Evolutionary conservation across 345 rosid species (phyloP), one percentile per base, ranked within the genome.

Genomic region (Excoecaria cochinchinensis): DNA sequence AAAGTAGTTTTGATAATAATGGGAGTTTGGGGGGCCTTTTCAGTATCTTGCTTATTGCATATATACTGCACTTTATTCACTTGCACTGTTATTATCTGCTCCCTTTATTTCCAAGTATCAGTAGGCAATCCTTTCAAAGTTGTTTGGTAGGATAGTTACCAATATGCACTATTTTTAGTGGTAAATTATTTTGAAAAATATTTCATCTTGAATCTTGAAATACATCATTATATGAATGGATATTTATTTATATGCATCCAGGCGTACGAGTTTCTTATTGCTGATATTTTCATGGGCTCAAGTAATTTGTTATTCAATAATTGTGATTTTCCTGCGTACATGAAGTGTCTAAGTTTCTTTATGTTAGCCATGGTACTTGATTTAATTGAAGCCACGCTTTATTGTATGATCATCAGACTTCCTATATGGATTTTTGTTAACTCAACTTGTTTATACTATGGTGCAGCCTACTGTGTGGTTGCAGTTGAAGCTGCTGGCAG

Each of bases 401-500:
- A 57, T 21, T 42, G 4, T 19, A 46, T 46, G 38, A 55, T 16
- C 21, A n/a, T 36, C 5, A 10, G 36, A n/a, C 22, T 62, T 22
- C 39, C 36, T 39, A 56, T 17, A 4, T 51, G 11, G 16, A 15
- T 24, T 5, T 24, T 21, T 44, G 14, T 62, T 74, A 16, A 61
- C 19, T 31, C 57, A 63, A 12, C 8, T 47, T 24, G 38, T 53
- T 51, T 71, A 7, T 48, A 4, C 31, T 50, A 17, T 78, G 68
- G 22, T 82, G 88, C 87, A 95, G 99, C 97, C 10, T 95, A 89
- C 76, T 95, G 98, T 57, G 96, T 95, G 68, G 99, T 95, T 75
- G 98, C 99, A 1, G 86, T 83, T 77, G 98, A 93, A 82, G 82
- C 98, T 72, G 97, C 91, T 50, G 97, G 97, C 57, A 89, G 95